Percentiles rank a stretch among this genome's conserved stretches.
Conservation (phyloP, 331 rosid genomes). For the Quercus lobata region DNA sequence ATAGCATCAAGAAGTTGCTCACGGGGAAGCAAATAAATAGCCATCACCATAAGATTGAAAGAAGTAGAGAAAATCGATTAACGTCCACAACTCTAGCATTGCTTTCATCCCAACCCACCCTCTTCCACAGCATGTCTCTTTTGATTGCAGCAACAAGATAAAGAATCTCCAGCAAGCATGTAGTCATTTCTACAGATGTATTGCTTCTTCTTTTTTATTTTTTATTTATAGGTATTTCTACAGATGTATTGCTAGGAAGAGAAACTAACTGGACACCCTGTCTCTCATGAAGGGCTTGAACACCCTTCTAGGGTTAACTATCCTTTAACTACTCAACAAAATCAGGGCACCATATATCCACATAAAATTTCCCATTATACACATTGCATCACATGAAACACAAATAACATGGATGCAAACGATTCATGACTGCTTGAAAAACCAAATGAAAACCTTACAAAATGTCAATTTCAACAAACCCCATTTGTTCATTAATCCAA, state of each 20-base stretch:
- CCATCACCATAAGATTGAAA: background rate
- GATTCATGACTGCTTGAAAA: background rate
- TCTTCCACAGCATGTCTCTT: background rate
- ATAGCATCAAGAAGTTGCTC: background rate
- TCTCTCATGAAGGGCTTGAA: background rate
- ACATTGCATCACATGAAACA: background rate
- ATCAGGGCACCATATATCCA: background rate
- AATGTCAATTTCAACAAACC: background rate
- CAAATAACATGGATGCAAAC: background rate
- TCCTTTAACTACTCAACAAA: background rate
- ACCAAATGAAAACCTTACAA: background rate
- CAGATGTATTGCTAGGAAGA: too few relatives aligned
- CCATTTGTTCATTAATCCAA: background rate
- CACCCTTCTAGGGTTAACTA: background rate
- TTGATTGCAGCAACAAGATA: background rate
- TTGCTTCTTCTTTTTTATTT: too few relatives aligned
- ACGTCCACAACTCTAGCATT: background rate
- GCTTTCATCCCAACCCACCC: background rate
- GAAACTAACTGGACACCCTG: background rate
- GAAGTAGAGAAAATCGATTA: background rate
- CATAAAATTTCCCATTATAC: background rate
- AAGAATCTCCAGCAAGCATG: background rate
- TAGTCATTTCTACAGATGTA: background rate
- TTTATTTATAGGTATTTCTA: too few relatives aligned
- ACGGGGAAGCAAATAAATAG: background rate